Conservation (phyloP, 75 land plant genomes). For the Pinus albicaulis region DNA sequence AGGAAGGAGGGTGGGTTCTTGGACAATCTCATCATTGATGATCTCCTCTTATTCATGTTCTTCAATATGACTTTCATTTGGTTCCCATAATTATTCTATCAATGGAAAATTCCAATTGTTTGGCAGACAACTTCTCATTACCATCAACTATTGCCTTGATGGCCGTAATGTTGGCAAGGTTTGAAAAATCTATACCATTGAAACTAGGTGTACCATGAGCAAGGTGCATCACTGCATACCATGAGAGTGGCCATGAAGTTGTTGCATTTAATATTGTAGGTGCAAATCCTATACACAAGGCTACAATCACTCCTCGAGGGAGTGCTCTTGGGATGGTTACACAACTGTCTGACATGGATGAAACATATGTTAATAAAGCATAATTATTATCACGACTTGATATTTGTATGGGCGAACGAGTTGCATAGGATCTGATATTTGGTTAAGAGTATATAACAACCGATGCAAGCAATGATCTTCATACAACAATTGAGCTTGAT, state of each 20-base stretch:
- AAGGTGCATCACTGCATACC: slow-evolving; percentile 93
- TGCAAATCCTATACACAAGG: slow-evolving; percentile 95
- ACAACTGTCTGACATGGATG: slow-evolving; percentile 92
- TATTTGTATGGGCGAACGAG: slow-evolving; percentile 98
- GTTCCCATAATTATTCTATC: slow-evolving; percentile 98
- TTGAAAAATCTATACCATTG: slow-evolving; percentile 98
- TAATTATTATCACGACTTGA: slow-evolving; percentile 95
- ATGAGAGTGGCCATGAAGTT: slow-evolving; percentile 99
- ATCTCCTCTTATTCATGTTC: too few relatives aligned
- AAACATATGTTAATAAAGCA: slow-evolving; percentile 88
- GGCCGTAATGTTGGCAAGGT: slow-evolving; percentile 95
- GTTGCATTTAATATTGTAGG: slow-evolving; percentile 94
- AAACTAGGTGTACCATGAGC: slow-evolving; percentile 97
- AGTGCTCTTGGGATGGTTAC: slow-evolving; percentile 96
- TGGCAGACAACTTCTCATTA: slow-evolving; percentile 64
- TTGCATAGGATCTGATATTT: slow-evolving; percentile 96
- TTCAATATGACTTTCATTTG: slow-evolving; percentile 37
- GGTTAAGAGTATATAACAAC: slow-evolving; percentile 91
- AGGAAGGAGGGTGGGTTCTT: too few relatives aligned
- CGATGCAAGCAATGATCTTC: slow-evolving; percentile 93
- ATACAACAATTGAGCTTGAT: slow-evolving; percentile 91
- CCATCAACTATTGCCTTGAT: slow-evolving; percentile 97
- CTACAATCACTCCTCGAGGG: slow-evolving; percentile 97
- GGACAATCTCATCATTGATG: too few relatives aligned
- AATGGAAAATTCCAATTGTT: slow-evolving; percentile 90